Base-by-base conservation (phyloP, 2,329 filamentous ascomycete genomes). In the Acrocalymma vagum region DNA sequence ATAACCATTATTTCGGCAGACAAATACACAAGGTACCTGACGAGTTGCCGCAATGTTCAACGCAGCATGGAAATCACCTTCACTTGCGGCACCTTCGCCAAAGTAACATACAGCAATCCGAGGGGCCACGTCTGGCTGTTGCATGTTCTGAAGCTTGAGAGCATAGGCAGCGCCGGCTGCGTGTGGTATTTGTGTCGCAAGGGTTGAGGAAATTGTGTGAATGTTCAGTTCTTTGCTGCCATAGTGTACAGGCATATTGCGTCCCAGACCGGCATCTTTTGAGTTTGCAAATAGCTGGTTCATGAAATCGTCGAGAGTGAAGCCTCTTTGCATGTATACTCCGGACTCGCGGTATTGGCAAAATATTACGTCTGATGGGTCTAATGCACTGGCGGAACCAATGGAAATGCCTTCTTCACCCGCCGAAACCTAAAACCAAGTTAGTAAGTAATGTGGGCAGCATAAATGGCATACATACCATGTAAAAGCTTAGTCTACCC, bases 171-270 rank as follows among this genome's bases (percentile, higher is more conserved):
- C 90, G 3, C 91, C 92, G 0, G 88, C 82, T 0, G 91, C 91
- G 57, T 96, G 91, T 0, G 91, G 92, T 31, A 96, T 86, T 65
- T 96, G 91, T 0, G 91, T 96, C 13, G 90, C 91, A 11, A 96
- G 73, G 0, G 92, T 86, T 1, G 89, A 95, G 23, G 88, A 89
- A 34, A 96, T 88, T 5, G 91, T 92, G 69, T 95, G 89, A 62
- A 96, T 91, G 57, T 96, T 90, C 42, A 95, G 77, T 51, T 89
- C 85, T 42, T 79, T 83, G 68, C 87, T 91, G 30, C 92, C 92
- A 62, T 97, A 99, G 72, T 99, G 94, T 10, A 97, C 89, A 1
- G 94, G 94, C 94, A 99, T 99, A 62, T 96, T 97, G 49, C 93
- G 84, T 2, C 92, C 94, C 45, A 79, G 81, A 1, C 93, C 92